Percentiles rank a stretch among this genome's conserved stretches.
These are phyloP conservation scores for Irpex sp. DNA, from an alignment of 1,284 basidiomycete species.

Conservation along the genomic window DNA sequence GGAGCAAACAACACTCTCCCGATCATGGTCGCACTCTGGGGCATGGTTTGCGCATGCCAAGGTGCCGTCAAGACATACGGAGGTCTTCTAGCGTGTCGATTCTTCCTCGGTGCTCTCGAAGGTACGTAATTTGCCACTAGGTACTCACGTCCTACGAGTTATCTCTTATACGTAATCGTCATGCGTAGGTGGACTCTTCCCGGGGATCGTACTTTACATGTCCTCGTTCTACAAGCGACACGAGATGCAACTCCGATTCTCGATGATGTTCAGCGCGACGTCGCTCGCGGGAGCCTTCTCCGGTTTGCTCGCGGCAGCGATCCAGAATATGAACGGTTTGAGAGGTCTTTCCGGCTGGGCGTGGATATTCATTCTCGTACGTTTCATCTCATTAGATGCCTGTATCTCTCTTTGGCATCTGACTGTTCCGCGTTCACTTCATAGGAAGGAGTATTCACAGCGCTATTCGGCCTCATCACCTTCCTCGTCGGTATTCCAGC, in stretches of 20 bases:
- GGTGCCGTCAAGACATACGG: slow-evolving; percentile 19
- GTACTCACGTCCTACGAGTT: background rate
- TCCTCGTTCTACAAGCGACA: slow-evolving; percentile 23
- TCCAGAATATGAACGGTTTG: background rate
- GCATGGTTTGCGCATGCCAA: slow-evolving; percentile 20
- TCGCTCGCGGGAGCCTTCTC: background rate
- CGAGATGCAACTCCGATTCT: slow-evolving; percentile 23
- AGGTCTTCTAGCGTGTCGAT: slow-evolving; percentile 23
- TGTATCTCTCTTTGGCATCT: too few relatives aligned
- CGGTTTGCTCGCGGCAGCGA: background rate
- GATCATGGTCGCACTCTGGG: slow-evolving; percentile 20
- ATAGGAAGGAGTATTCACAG: background rate
- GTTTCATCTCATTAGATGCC: background rate
- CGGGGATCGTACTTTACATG: slow-evolving; percentile 22
- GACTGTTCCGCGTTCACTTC: too few relatives aligned
- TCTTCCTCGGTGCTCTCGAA: slow-evolving; percentile 27
- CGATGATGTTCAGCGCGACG: background rate
- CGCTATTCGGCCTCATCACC: background rate
- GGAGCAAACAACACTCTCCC: slow-evolving; percentile 13
- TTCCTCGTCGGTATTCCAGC: background rate
- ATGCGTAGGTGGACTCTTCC: slow-evolving; percentile 14
- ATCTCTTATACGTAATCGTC: background rate
- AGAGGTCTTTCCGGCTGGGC: background rate
- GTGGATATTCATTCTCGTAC: background rate
- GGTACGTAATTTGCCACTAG: slow-evolving; percentile 6